A percentile compares a stretch with the other conserved stretches of the same genome.
Conservation (phyloP, 2,329 filamentous ascomycete genomes). For the Phymatotrichopsis omnivora region DNA sequence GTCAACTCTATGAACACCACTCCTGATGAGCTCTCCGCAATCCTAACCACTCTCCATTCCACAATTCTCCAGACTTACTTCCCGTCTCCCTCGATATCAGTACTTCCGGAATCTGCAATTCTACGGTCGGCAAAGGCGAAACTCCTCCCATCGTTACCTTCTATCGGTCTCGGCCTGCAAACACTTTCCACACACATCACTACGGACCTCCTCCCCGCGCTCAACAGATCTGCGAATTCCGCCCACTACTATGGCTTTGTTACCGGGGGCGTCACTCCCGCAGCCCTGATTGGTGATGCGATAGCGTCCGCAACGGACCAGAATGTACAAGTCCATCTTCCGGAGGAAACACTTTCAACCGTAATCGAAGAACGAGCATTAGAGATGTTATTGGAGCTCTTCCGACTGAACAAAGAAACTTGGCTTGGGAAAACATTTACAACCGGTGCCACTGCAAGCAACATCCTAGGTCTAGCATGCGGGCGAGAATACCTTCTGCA, state of each 20-base stretch:
- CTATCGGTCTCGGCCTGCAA: slow-evolving; percentile 38
- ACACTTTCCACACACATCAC: slow-evolving; percentile 39
- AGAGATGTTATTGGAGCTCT: slow-evolving; percentile 55
- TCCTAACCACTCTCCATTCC: slow-evolving; percentile 13
- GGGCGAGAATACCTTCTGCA: slow-evolving; percentile 58
- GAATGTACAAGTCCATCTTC: slow-evolving; percentile 73
- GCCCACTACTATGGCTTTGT: slow-evolving; percentile 80
- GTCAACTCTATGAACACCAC: slow-evolving; percentile 9
- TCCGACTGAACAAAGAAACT: slow-evolving; percentile 46
- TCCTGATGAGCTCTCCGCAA: slow-evolving; percentile 4
- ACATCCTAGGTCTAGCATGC: slow-evolving; percentile 55
- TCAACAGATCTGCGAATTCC: slow-evolving; percentile 56
- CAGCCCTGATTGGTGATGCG: slow-evolving; percentile 72
- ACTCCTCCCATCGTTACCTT: slow-evolving; percentile 36
- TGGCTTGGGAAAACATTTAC: slow-evolving; percentile 74
- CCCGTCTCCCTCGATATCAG: slow-evolving; percentile 24
- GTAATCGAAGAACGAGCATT: slow-evolving; percentile 66
- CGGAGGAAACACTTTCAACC: slow-evolving; percentile 63
- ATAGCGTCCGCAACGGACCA: slow-evolving; percentile 74
- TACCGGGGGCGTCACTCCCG: slow-evolving; percentile 67
- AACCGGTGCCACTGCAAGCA: slow-evolving; percentile 59
- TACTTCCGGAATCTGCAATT: slow-evolving; percentile 28
- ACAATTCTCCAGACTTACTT: slow-evolving; percentile 5
- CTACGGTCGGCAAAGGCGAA: slow-evolving; percentile 26
- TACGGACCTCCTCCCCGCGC: slow-evolving; percentile 43